phyloP scores from a whole-genome alignment of 257 asterid genomes.

The Eustoma russellianum region DNA sequence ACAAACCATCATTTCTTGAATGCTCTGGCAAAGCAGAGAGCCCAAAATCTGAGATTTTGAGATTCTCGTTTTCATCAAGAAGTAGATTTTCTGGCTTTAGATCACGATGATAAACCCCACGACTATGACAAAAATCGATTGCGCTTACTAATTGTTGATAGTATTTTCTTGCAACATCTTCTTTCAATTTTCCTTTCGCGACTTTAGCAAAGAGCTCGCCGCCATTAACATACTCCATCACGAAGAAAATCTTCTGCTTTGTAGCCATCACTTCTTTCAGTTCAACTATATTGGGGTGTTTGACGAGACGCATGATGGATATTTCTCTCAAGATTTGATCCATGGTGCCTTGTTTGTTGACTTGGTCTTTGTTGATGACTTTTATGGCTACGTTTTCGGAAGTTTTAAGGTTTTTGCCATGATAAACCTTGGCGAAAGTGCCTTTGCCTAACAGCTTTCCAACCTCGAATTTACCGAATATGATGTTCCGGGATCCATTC shows the following conservation, averaged over 20 bases:
- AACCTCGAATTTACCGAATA: conserved; percentile 12
- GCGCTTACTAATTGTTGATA: conserved; percentile 74
- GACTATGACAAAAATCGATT: conserved; percentile 62
- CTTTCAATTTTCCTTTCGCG: conserved; percentile 53
- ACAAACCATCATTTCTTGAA: conserved; percentile 53
- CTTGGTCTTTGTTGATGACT: conserved; percentile 9
- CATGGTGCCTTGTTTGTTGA: conserved; percentile 13
- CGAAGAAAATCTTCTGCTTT: conserved; percentile 47
- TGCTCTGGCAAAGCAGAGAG: conserved; percentile 64
- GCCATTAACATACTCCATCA: conserved; percentile 67
- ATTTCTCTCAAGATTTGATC: conserved; percentile 13
- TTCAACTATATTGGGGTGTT: conserved; percentile 11
- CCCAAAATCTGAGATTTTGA: conserved; percentile 75
- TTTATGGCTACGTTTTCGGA: conserved; percentile 10
- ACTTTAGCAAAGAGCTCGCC: conserved; percentile 64
- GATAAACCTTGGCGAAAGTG: conserved; percentile 14
- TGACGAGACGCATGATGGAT: conserved; percentile 5
- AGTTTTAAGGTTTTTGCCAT: conserved; percentile 9
- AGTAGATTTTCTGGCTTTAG: conserved; percentile 68
- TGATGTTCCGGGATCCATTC: background rate
- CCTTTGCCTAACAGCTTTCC: conserved; percentile 15
- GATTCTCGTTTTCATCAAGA: conserved; percentile 58
- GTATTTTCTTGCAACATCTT: conserved; percentile 70
- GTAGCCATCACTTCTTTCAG: conserved; percentile 9
- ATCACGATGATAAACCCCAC: conserved; percentile 67